A percentile compares a stretch with the other conserved stretches of the same genome.
phyloP scores from a whole-genome alignment of 148 eudicot species.

The Heliamphora exappendiculata region DNA sequence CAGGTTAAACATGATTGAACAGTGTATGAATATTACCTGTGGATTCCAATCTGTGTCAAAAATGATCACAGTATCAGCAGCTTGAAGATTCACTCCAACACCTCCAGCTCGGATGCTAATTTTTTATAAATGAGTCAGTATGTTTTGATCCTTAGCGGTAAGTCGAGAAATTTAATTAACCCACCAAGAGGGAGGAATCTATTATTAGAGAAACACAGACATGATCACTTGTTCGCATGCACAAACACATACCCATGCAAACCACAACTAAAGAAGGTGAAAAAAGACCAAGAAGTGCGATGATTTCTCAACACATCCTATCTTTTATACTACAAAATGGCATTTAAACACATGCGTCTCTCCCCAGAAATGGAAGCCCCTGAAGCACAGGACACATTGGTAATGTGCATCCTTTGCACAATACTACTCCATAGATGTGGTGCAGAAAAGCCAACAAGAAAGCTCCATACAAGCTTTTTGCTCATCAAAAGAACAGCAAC shows the following conservation, averaged over 20 bases:
- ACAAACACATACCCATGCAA: background rate
- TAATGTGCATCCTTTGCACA: background rate
- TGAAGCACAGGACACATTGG: background rate
- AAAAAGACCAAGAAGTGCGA: background rate
- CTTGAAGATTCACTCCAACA: constrained; percentile 99
- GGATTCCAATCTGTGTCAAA: constrained; percentile 99
- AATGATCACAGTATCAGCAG: constrained; percentile 98
- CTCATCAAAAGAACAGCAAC: too few species aligned
- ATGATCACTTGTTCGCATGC: background rate
- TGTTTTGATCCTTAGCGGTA: background rate
- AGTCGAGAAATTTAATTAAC: background rate
- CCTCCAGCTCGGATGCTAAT: constrained; percentile 98
- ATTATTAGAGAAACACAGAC: background rate
- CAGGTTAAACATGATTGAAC: background rate
- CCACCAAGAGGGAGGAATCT: background rate
- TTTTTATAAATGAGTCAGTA: constrained; percentile 16
- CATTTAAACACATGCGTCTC: background rate
- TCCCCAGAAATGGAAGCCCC: background rate
- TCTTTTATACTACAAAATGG: background rate
- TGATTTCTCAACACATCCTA: background rate
- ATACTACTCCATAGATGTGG: background rate
- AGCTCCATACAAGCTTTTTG: background rate
- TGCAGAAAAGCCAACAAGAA: background rate
- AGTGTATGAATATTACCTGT: constrained; percentile 38
- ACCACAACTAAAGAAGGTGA: background rate